Conservation (phyloP, 768 basidiomycete genomes). For the Saitozyma podzolica region DNA sequence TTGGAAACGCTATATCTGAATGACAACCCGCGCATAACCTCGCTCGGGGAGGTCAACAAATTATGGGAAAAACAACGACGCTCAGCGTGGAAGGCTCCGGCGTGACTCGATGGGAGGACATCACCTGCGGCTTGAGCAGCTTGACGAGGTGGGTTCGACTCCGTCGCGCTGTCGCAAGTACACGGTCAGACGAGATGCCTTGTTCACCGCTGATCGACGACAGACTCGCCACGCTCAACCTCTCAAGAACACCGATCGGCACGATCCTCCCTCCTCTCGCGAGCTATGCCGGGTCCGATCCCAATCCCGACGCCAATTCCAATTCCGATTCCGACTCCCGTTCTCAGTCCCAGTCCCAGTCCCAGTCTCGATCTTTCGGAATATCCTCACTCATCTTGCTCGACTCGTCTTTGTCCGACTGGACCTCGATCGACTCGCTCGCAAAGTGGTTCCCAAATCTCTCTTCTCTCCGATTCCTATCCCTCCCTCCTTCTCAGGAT, state of each 20-base stretch:
- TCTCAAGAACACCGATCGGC: constrained; percentile 17
- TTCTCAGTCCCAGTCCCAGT: not conserved
- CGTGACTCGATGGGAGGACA: constrained; percentile 25
- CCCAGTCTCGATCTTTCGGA: not conserved
- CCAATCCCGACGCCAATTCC: no score
- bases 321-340: no score
- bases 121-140: not conserved
- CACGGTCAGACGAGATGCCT: not conserved
- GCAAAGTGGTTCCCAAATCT: constrained; percentile 11
- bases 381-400: constrained; percentile 12
- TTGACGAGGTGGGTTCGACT: constrained; percentile 5
- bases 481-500: not conserved
- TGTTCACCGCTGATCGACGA: not conserved
- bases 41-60: not conserved
- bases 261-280: constrained; percentile 4
- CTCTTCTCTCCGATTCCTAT: constrained; percentile 13
- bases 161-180: not conserved
- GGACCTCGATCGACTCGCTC: constrained; percentile 29
- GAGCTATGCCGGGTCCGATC: no score
- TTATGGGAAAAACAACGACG: not conserved
- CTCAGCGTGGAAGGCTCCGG: constrained; percentile 37
- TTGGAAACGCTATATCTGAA: constrained; percentile 30
- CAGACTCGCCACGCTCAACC: constrained; percentile 18
- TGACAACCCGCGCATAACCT: constrained; percentile 15
- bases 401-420: constrained; percentile 7